These are phyloP conservation scores for Phytophthora aleatoria DNA, from an alignment of 352 stramenopile genomes.

Conservation along the genomic window DNA sequence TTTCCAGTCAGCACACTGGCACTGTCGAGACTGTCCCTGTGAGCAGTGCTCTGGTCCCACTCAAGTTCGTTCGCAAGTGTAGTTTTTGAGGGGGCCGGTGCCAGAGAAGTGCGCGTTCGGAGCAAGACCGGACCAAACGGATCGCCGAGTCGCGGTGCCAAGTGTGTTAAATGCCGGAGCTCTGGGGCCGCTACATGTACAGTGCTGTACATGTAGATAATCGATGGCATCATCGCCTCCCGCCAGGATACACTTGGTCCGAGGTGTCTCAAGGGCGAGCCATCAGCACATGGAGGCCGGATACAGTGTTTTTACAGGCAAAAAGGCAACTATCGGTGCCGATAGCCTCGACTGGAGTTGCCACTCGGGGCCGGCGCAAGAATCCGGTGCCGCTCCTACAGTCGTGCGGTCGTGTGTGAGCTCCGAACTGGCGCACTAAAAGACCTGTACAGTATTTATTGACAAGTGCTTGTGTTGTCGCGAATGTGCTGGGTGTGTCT, in stretches of 20 bases:
- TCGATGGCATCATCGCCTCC: slow-evolving; percentile 8
- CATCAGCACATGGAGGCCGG: slow-evolving; percentile 1
- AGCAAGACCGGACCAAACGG: slow-evolving; percentile 17
- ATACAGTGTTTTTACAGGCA: slow-evolving; percentile 5
- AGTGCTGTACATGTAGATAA: not conserved
- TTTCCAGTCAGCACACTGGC: slow-evolving; percentile 4
- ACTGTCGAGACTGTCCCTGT: slow-evolving; percentile 2
- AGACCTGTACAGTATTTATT: not conserved
- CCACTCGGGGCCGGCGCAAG: slow-evolving; percentile 15
- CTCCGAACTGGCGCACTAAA: slow-evolving; percentile 24
- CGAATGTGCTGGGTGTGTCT: slow-evolving; percentile 6
- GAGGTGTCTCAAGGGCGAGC: slow-evolving; percentile 22
- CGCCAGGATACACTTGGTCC: slow-evolving; percentile 15
- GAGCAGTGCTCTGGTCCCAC: slow-evolving; percentile 16
- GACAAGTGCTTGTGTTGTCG: slow-evolving; percentile 21
- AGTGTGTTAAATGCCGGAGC: slow-evolving; percentile 20
- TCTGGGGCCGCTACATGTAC: not conserved
- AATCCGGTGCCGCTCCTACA: slow-evolving; percentile 16
- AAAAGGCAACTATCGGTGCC: slow-evolving; percentile 4
- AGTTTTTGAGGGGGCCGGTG: slow-evolving; percentile 30
- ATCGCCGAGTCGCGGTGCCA: slow-evolving; percentile 13
- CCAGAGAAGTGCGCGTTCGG: slow-evolving; percentile 23
- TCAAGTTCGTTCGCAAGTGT: slow-evolving; percentile 23
- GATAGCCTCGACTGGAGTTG: slow-evolving; percentile 8
- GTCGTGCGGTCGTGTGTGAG: slow-evolving; percentile 26